A percentile compares a stretch with the other conserved stretches of the same genome.
Evolutionary conservation across 2,329 filamentous ascomycete genomes (phyloP).

Genomic region (Neonectria hederae): DNA sequence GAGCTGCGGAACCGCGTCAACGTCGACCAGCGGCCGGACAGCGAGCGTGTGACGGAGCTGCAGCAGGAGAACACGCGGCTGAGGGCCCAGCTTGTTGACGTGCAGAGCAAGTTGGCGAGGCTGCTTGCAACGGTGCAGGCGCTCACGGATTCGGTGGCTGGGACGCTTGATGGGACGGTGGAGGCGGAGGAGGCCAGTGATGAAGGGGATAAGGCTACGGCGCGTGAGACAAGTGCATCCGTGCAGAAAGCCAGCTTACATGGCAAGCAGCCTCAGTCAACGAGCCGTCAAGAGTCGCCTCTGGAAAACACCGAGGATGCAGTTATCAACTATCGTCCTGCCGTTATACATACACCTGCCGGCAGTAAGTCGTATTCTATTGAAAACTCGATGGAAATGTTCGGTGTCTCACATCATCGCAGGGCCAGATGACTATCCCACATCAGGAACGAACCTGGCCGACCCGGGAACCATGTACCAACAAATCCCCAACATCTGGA

Average conservation of each 20-base stretch:
- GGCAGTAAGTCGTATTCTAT: neutral
- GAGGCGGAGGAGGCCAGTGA: neutral
- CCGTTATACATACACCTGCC: neutral
- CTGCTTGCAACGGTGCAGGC: slow-evolving; percentile 40
- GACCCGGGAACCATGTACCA: slow-evolving; percentile 31
- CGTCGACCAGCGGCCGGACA: slow-evolving; percentile 33
- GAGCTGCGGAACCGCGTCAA: slow-evolving; percentile 40
- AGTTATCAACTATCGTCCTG: neutral
- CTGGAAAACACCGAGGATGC: neutral
- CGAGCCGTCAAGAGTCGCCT: neutral
- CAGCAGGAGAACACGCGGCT: slow-evolving; percentile 42
- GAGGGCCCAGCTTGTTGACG: slow-evolving; percentile 42
- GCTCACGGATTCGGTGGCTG: slow-evolving; percentile 37
- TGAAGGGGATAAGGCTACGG: neutral
- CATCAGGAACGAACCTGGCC: slow-evolving; percentile 2
- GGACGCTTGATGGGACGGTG: slow-evolving; percentile 35
- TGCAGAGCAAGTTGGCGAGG: slow-evolving; percentile 40
- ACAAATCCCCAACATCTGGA: slow-evolving; percentile 46
- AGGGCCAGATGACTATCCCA: neutral
- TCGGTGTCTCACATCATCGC: neutral
- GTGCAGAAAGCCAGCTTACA: neutral
- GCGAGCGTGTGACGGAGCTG: slow-evolving; percentile 36
- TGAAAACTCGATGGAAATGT: neutral
- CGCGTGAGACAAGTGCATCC: neutral
- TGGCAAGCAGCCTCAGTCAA: neutral